These are phyloP conservation scores for Aquilaria sinensis DNA, from an alignment of 345 rosid genomes.

Conservation along the genomic window DNA sequence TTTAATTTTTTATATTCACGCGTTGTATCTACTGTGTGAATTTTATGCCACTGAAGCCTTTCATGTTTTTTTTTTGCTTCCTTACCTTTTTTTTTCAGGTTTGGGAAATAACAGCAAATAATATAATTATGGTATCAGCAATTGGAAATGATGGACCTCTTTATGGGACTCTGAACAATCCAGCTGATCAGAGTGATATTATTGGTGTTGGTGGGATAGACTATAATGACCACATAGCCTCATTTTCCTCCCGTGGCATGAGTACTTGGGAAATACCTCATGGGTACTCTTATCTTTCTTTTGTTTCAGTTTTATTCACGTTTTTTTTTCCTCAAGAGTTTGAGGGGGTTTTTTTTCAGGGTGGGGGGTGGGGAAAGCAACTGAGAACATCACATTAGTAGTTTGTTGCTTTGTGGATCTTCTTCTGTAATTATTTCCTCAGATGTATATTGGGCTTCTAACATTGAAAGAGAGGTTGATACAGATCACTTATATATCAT, in stretches of 20 bases:
- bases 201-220: conserved; percentile 99
- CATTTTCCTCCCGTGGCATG: conserved; percentile 99
- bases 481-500: too few species aligned
- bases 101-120: conserved; percentile 99
- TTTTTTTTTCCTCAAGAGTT: too few species aligned
- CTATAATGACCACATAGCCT: conserved; percentile 91
- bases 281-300: conserved; percentile 47
- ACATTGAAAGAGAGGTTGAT: too few species aligned
- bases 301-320: neutral
- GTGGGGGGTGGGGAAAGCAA: too few species aligned
- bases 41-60: conserved; percentile 8
- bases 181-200: conserved; percentile 98
- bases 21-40: neutral
- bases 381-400: too few species aligned
- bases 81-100: conserved; percentile 42
- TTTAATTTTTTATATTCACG: neutral
- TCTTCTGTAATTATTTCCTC: too few species aligned
- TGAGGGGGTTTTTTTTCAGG: too few species aligned
- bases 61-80: conserved; percentile 3
- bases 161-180: conserved; percentile 93
- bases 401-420: too few species aligned
- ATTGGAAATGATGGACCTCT: conserved; percentile 99
- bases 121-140: conserved; percentile 99
- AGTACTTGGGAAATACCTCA: conserved; percentile 99
- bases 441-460: too few species aligned